phyloP scores from a whole-genome alignment of 495 filamentous ascomycete genomes.

The Podospora comata region DNA sequence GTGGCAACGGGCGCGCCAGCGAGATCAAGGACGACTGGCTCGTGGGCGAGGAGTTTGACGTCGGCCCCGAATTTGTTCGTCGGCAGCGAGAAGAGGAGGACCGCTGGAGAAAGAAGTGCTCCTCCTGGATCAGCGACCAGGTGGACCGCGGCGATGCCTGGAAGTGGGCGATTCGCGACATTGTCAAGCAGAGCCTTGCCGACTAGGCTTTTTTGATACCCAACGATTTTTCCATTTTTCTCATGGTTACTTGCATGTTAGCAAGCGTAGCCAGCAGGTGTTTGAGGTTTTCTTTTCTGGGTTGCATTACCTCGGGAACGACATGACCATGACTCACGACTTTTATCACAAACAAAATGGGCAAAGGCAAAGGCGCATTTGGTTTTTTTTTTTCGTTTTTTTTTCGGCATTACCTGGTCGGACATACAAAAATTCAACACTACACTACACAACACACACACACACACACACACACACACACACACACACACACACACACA shows the following conservation, averaged over 20 bases:
- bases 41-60: constrained; percentile 94
- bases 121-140: constrained; percentile 62
- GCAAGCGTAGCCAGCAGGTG: neutral
- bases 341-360: neutral
- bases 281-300: neutral
- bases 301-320: neutral
- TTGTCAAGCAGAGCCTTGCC: constrained; percentile 36
- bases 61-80: constrained; percentile 89
- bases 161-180: constrained; percentile 50
- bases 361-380: neutral
- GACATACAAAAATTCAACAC: constrained; percentile 6
- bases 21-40: constrained; percentile 73
- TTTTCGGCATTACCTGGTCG: constrained; percentile 2
- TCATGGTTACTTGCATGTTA: neutral
- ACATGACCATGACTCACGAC: neutral
- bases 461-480: too few species aligned
- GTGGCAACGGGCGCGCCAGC: constrained; percentile 39
- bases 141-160: constrained; percentile 42
- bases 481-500: too few species aligned
- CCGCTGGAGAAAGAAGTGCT: constrained; percentile 79
- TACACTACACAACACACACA: too few species aligned
- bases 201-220: constrained; percentile 12
- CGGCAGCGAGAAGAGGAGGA: constrained; percentile 88
- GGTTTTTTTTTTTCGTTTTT: neutral
- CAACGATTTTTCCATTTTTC: neutral